Evolutionary conservation across 1,284 basidiomycete genomes (phyloP).

Genomic region (Pseudozyma thailandica): DNA sequence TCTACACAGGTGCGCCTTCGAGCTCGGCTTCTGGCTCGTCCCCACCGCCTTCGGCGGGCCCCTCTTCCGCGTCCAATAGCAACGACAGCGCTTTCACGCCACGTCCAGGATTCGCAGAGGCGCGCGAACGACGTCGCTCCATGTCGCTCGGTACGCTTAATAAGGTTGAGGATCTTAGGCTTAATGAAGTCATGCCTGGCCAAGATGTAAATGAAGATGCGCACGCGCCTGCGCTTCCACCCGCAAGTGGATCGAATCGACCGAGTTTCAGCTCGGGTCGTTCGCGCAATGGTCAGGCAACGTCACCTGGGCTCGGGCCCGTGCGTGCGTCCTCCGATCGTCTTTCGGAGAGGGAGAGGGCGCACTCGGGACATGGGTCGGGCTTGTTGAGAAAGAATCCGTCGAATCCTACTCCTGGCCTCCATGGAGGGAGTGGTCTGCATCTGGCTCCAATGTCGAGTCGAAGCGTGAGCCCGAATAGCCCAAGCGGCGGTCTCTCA

Average conservation of each 20-base stretch:
- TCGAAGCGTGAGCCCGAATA: conserved; percentile 34
- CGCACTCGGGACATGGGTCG: conserved; percentile 44
- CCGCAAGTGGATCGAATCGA: conserved; percentile 6
- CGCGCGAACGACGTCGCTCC: conserved; percentile 37
- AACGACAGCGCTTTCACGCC: conserved; percentile 22
- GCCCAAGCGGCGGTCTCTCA: conserved; percentile 33
- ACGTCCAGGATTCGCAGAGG: conserved; percentile 46
- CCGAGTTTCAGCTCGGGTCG: conserved; percentile 37
- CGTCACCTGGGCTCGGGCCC: conserved; percentile 42
- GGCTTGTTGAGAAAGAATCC: conserved; percentile 61
- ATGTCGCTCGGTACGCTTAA: conserved; percentile 32
- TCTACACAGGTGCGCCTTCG: conserved; percentile 25
- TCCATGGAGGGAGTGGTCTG: conserved; percentile 44
- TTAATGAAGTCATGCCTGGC: conserved; percentile 16
- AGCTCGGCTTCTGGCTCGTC: conserved; percentile 26
- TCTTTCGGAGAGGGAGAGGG: conserved; percentile 50
- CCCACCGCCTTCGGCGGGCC: conserved; percentile 24
- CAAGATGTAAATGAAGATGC: conserved; percentile 13
- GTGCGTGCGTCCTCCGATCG: conserved; percentile 58
- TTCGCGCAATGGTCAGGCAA: conserved; percentile 33
- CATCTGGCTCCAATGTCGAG: conserved; percentile 40
- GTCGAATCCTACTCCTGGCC: conserved; percentile 58
- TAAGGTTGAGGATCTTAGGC: conserved; percentile 33
- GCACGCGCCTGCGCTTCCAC: conserved; percentile 5
- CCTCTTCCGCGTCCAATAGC: conserved; percentile 8